A percentile compares a stretch with the other conserved stretches of the same genome.
Conservation (phyloP, 306 rosid genomes). For the Cucumis melo region DNA sequence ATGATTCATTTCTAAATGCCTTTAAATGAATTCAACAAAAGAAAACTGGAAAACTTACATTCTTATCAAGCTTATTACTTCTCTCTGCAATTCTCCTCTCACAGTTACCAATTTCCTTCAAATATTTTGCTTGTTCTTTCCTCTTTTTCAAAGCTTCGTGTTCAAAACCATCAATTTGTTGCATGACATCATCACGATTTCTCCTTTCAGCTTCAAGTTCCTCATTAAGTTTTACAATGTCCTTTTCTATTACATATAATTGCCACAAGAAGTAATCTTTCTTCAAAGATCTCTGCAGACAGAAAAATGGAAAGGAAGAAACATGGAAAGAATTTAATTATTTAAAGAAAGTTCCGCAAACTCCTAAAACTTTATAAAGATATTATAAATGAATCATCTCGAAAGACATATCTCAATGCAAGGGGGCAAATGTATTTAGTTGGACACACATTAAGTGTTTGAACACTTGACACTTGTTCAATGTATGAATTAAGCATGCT, state of each 20-base stretch:
- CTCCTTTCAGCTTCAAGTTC: constrained; percentile 66
- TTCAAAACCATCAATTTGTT: constrained; percentile 58
- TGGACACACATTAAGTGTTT: neutral
- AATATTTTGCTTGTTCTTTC: constrained; percentile 70
- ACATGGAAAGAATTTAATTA: neutral
- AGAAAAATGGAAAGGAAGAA: neutral
- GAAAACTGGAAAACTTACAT: constrained; percentile 36
- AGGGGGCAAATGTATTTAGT: neutral
- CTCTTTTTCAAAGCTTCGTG: constrained; percentile 65
- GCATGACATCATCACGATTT: constrained; percentile 53
- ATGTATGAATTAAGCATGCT: neutral
- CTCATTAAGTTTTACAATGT: constrained; percentile 40
- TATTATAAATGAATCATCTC: neutral
- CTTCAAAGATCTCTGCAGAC: constrained; percentile 69
- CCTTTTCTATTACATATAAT: constrained; percentile 63
- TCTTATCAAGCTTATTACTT: constrained; percentile 69
- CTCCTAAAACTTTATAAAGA: neutral
- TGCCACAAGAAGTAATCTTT: constrained; percentile 87
- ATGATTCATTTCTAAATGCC: neutral
- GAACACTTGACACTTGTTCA: neutral
- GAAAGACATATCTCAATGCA: neutral
- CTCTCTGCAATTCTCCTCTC: constrained; percentile 76
- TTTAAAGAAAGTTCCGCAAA: neutral
- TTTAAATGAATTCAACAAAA: neutral
- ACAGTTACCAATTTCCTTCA: constrained; percentile 52